phyloP scores from a whole-genome alignment of 805 yeast species.

The Lachancea lanzarotensis region DNA sequence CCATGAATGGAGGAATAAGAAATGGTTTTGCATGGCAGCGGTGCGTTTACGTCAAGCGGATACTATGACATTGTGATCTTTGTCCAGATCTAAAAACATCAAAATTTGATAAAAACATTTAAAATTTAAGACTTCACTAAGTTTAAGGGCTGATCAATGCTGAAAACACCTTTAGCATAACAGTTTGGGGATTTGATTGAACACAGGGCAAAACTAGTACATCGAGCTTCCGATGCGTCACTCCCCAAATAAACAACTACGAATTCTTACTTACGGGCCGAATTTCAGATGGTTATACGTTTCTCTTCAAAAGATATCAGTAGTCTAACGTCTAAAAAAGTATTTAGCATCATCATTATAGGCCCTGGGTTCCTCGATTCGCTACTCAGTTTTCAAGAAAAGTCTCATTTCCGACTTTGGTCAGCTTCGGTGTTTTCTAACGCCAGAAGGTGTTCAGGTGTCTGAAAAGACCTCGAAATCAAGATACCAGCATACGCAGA shows the following conservation, averaged over 20 bases:
- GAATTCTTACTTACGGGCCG: neutral
- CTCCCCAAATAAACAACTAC: neutral
- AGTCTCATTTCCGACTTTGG: neutral
- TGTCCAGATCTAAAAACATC: no score
- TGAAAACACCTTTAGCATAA: no score
- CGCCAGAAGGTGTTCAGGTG: neutral
- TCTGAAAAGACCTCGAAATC: no score
- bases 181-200: no score
- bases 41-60: no score
- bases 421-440: neutral
- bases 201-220: neutral
- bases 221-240: neutral
- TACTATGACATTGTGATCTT: no score
- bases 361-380: neutral
- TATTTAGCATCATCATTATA: conserved; percentile 20
- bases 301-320: conserved; percentile 30
- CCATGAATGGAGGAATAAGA: no score
- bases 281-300: conserved; percentile 11
- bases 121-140: no score
- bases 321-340: conserved; percentile 36
- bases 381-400: neutral
- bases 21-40: no score
- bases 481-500: no score
- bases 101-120: no score
- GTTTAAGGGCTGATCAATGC: no score